phyloP scores from a whole-genome alignment of 257 asterid species.

The Solanum infundibuliforme region DNA sequence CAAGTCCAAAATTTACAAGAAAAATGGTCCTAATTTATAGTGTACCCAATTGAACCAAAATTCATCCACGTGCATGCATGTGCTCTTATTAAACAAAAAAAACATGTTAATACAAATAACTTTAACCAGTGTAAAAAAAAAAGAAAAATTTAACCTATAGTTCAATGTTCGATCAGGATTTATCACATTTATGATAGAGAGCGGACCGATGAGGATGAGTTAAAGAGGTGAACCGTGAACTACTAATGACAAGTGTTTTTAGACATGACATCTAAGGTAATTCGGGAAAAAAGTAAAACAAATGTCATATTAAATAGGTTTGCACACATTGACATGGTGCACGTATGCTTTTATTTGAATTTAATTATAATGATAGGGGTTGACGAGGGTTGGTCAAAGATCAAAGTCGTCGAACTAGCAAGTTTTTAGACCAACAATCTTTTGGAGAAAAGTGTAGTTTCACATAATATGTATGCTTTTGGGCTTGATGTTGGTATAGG shows the following conservation, averaged over 20 bases:
- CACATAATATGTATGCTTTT: not conserved
- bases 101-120: not conserved
- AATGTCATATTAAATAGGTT: not conserved
- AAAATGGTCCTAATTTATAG: not conserved
- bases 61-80: not conserved
- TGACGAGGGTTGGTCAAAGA: not conserved
- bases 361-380: not conserved
- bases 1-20: not conserved
- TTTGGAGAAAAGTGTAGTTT: too few relatives aligned
- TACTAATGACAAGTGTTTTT: not conserved
- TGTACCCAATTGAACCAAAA: not conserved
- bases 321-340: not conserved
- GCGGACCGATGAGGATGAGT: not conserved
- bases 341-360: not conserved
- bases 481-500: not conserved
- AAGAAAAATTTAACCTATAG: not conserved
- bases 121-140: not conserved
- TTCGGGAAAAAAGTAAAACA: not conserved
- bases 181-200: not conserved
- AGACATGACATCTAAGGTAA: not conserved
- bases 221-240: not conserved
- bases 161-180: not conserved
- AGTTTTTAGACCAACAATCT: not conserved
- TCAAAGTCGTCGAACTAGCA: not conserved
- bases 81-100: not conserved